Conservation (phyloP, 192 early-diverging fungal genomes). For the Powellomyces hirtus region DNA sequence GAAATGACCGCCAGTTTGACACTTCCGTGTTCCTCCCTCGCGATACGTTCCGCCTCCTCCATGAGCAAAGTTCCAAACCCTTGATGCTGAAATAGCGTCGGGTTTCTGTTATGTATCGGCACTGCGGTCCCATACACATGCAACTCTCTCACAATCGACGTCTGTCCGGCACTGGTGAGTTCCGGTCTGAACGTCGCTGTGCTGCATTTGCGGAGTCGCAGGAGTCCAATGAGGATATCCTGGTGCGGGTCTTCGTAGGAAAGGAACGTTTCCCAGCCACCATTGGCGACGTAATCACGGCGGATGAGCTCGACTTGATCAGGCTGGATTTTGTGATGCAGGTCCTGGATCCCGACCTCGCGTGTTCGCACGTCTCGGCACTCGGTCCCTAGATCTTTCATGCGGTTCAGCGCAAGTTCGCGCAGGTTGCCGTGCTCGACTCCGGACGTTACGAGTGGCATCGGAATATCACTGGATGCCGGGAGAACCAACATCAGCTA, state of each 20-base stretch:
- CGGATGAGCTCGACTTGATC: constrained; percentile 95
- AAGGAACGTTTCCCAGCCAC: constrained; percentile 99
- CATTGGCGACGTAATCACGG: constrained; percentile 96
- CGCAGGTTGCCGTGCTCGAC: constrained; percentile 98
- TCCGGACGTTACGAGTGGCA: constrained; percentile 97
- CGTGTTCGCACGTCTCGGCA: constrained; percentile 97
- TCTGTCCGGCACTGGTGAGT: constrained; percentile 68
- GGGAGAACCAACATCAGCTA: too few relatives aligned
- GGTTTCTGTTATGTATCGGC: constrained; percentile 92
- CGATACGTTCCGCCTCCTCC: constrained; percentile 99
- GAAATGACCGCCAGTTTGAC: constrained; percentile 95
- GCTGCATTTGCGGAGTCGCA: constrained; percentile 93
- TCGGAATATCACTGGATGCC: constrained; percentile 87
- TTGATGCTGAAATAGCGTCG: constrained; percentile 98
- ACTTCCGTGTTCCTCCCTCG: constrained; percentile 93
- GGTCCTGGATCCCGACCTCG: constrained; percentile 98
- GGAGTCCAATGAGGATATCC: constrained; percentile 93
- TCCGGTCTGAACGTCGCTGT: constrained; percentile 88
- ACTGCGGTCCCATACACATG: constrained; percentile 98
- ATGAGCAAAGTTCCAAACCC: constrained; percentile 98
- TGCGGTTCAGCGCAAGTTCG: constrained; percentile 90
- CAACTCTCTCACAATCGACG: constrained; percentile 93
- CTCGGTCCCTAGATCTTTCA: constrained; percentile 94
- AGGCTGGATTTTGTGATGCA: constrained; percentile 92
- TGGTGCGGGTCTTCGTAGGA: constrained; percentile 96